These are phyloP conservation scores for Pseudopyrenochaeta lycopersici DNA, from an alignment of 2,329 filamentous ascomycete genomes.

Conservation along the genomic window DNA sequence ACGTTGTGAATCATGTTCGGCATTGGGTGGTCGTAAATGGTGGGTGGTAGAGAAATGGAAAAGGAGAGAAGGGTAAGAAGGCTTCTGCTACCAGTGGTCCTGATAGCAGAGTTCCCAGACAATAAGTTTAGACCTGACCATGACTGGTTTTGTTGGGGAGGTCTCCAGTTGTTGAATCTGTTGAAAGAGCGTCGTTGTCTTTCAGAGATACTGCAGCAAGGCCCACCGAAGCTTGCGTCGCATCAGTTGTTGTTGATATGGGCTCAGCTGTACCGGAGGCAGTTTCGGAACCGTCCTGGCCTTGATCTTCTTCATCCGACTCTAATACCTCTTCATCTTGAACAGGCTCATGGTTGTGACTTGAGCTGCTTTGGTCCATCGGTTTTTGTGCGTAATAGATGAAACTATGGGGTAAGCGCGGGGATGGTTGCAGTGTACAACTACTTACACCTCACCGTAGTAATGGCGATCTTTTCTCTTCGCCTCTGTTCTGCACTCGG, in stretches of 20 bases:
- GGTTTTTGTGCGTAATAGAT: slow-evolving; percentile 39
- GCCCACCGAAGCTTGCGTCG: slow-evolving; percentile 8
- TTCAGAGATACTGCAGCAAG: slow-evolving; percentile 4
- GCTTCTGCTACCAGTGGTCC: too few species aligned
- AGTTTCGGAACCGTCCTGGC: not conserved
- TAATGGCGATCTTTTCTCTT: slow-evolving; percentile 37
- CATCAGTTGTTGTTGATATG: slow-evolving; percentile 4
- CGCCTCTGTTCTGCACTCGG: slow-evolving; percentile 35
- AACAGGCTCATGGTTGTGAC: slow-evolving; percentile 12
- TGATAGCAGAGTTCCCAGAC: too few species aligned
- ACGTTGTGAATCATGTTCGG: not conserved
- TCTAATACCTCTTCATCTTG: slow-evolving; percentile 36
- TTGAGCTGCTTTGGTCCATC: slow-evolving; percentile 1
- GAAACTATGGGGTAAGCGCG: slow-evolving; percentile 21
- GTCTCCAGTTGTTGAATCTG: not conserved
- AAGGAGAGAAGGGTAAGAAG: not conserved
- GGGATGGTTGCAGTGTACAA: not conserved
- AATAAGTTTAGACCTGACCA: not conserved
- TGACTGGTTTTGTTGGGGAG: not conserved
- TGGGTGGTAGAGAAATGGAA: not conserved
- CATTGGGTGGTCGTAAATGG: too few species aligned
- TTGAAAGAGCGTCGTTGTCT: not conserved
- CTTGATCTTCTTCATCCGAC: slow-evolving; percentile 25
- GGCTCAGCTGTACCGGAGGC: not conserved
- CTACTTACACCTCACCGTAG: slow-evolving; percentile 35